Evolutionary conservation across 1,284 basidiomycete species (phyloP), one percentile per base, ranked within the genome.

Genomic region (Wallemia hederae): DNA sequence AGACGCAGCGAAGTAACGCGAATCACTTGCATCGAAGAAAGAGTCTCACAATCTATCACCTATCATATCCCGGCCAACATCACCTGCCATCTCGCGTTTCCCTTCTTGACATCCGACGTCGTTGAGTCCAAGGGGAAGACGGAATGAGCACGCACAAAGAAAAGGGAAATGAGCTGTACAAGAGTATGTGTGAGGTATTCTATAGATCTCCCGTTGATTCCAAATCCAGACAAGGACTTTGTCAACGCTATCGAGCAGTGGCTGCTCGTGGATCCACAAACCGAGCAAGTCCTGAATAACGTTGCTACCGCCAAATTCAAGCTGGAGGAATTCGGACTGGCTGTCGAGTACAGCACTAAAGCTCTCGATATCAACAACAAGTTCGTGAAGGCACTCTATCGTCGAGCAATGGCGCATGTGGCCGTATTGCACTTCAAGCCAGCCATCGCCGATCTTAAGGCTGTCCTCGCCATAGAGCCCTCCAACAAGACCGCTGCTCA

Each of bases 351-450:
- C 68, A 70, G 70, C 27, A 70, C 77, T 63, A 83, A 81, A 68
- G 94, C 92, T 5, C 85, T 98, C 63, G 76, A 83, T 64, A 73
- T 97, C 64, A 88, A 98, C 71, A 79, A 85, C 0, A 82, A 80
- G 66, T 96, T 94, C 69, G 82, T 82, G 62, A 98, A 98, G 70
- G 88, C 87, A 0, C 89, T 84, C 69, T 90, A 84, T 70, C 75
- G 83, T 72, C 69, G 94, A 59, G 92, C 87, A 59, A 83, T 84
- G 66, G 94, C 90, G 64, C 80, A 92, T 67, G 77, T 99, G 62
- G 85, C 92, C 68, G 85, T 89, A 60, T 72, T 96, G 62, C 83
- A 84, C 67, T 84, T 84, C 56, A 85, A 85, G 65, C 72, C 80
- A 58, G 89, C 91, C 2, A 77, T 94, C 19, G 72, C 77, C 24